Evolutionary conservation across 345 rosid genomes (phyloP), one percentile per base, ranked within the genome.

Genomic region (Acer negundo): DNA sequence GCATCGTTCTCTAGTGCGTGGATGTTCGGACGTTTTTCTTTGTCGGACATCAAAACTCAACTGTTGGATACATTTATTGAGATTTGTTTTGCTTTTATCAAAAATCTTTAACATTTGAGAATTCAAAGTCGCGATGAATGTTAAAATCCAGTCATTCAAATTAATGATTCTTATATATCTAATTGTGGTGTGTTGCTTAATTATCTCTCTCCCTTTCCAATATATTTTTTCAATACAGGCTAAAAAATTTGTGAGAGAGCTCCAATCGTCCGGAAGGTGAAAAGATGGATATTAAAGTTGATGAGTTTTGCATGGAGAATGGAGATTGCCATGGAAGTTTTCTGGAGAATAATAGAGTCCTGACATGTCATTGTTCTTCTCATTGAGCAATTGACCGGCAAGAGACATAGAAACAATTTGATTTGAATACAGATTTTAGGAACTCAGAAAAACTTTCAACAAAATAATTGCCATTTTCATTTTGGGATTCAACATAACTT

Each of bases 171-270:
- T 15, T 7, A 24, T 66, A 28, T 22, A 46, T n/a, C 38, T 49
- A 22, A 15, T 59, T 24, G 10, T 10, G 10, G 66, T 12, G 11
- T 44, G 51, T n/a, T 61, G 22, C 20, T 69, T 69, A 53, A 53
- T 58, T 16, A 7, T 51, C 61, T 26, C 58, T 62, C 6, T 16
- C 46, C 13, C 10, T 15, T 53, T 28, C 40, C n/a, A 56, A 20
- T 53, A 20, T 53, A 3, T 74, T 26, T 66, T 73, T 71, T 24
- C 5, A 15, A n/a, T 75, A 66, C 90, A 92, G 97, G 97, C 91
- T 0, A 90, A 92, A 80, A 90, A 87, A 47, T 79, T 86, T 78
- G 90, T 89, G 62, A 84, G 67, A 67, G 80, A 74, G 35, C 67
- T 87, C 22, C 89, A 92, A 82, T 88, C 94, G 38, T 75, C 97